Evolutionary conservation across 345 rosid genomes (phyloP), one percentile per base, ranked within the genome.

Genomic region (Citrus trifoliata): DNA sequence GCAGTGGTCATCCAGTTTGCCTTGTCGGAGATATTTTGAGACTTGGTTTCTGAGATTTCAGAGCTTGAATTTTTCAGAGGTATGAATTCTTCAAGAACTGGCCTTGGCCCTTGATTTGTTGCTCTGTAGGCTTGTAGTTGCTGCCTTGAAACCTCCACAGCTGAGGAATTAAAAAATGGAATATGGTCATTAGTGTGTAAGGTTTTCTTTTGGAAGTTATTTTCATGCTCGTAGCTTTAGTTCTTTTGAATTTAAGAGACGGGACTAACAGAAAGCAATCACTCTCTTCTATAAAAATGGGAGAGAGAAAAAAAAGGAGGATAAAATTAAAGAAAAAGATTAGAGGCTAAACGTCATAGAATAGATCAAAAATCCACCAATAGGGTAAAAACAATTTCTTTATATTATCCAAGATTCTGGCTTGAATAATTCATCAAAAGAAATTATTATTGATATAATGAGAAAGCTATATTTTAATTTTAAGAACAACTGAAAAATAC

Each of bases 1-100:
- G 98, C 98, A 69, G 88, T 94, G 32, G 90, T 89, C 99, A 97
- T 97, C 99, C 99, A 97, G 46, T 73, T 90, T 22, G 86, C 89
- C 86, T 93, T 97, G 40, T 88, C 89, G 19, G 88, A 84, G 38
- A 78, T 53, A 85, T 62, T 83, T 22, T 68, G 42, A 0, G 77
- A 53, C 37, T 86, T 89, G 35, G 48, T 35, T 25, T 91, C 97
- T 6, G 87, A 63, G 72, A 70, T 76, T 51, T 85, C 88, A 0
- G 87, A 76, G 81, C 76, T 46, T 38, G 92, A 64, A 82, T 84
- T 89, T 77, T 88, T 97, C 25, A 97, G 85, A 35, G 99, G 99
- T 60, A 97, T 94, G 88, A 97, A 97, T 80, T 97, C 98, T 91
- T 91, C 99, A 63, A 97, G 97, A 79, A 92, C 85, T 16, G 93